Base-by-base conservation (phyloP, 345 rosid species). In the Eucalyptus albens region DNA sequence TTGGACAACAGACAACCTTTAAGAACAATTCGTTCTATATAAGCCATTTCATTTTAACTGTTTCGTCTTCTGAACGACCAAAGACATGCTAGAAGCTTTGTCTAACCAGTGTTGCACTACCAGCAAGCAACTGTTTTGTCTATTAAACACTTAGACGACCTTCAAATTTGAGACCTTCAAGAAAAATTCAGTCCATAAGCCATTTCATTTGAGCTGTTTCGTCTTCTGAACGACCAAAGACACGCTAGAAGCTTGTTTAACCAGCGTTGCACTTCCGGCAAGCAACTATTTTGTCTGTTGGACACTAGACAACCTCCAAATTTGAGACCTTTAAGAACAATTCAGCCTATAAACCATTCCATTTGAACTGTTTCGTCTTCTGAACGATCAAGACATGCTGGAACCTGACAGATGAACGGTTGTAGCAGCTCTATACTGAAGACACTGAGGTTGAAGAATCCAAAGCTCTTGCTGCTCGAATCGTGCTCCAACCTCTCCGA, bases 391-490 rank as follows among this genome's bases (percentile, higher is more conserved):
- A 77, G 24, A 40, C 85, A 40, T 77, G 85, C 26, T 40, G 11
- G 5, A 77, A 77, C 47, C 85, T 21, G 85, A 77, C 85, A 40
- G 47, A 77, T 77, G 85, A 77, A 40, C 85, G 47, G 85, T 4
- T 21, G 87, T 44, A 60, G 55, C 80, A 87, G 88, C 80, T 87
- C 90, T 59, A 92, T 95, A 26, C 88, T 93, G 87, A 93, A 89
- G 87, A 93, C 93, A 8, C 93, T 95, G 87, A 91, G 90, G 47
- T 90, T 92, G 47, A 95, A 92, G 92, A 93, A 93, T 87, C 96
- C 96, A 12, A 95, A 94, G 88, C 95, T 96, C 53, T 45, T 93
- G 27, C 87, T 94, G 31, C 92, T 96, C 77, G 95, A 95, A 69
- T 91, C 95, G 29, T 94, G 96, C 91, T 92, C 95, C 55, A 90